Evolutionary conservation across 1,139 yeast species (phyloP).

Genomic region (Candida frijolesensis): DNA sequence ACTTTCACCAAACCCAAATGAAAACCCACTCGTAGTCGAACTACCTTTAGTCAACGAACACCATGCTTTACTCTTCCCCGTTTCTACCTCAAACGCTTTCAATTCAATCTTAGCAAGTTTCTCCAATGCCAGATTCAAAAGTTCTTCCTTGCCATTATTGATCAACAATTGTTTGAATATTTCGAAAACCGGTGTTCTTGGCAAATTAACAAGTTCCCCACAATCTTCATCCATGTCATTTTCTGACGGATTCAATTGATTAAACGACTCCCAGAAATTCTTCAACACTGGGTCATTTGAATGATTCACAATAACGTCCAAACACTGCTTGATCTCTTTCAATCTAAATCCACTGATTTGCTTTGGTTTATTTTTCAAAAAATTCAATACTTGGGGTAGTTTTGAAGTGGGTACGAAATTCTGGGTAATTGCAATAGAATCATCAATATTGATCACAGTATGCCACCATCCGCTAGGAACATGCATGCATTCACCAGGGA

Average conservation of each 20-base stretch:
- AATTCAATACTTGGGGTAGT: slow-evolving; percentile 61
- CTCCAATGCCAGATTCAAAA: slow-evolving; percentile 35
- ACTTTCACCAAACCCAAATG: slow-evolving; percentile 31
- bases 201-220: slow-evolving; percentile 39
- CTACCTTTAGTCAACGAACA: slow-evolving; percentile 20
- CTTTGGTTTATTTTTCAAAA: slow-evolving; percentile 63
- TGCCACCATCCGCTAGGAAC: slow-evolving; percentile 99
- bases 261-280: slow-evolving; percentile 23
- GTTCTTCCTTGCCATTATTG: slow-evolving; percentile 31
- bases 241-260: slow-evolving; percentile 15
- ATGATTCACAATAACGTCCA: slow-evolving; percentile 21
- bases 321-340: slow-evolving; percentile 45
- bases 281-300: slow-evolving; percentile 15
- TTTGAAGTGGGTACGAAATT: slow-evolving; percentile 76
- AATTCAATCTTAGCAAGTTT: slow-evolving; percentile 25
- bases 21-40: slow-evolving; percentile 19
- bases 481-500: slow-evolving; percentile 81
- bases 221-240: slow-evolving; percentile 42
- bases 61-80: slow-evolving; percentile 29
- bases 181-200: slow-evolving; percentile 60
- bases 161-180: slow-evolving; percentile 51
- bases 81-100: slow-evolving; percentile 17
- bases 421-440: slow-evolving; percentile 79
- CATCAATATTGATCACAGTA: slow-evolving; percentile 79
- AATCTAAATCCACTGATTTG: slow-evolving; percentile 83